A percentile compares a stretch with the other conserved stretches of the same genome.
phyloP scores from a whole-genome alignment of 2,329 filamentous ascomycete genomes.

The Verticillium klebahnii region DNA sequence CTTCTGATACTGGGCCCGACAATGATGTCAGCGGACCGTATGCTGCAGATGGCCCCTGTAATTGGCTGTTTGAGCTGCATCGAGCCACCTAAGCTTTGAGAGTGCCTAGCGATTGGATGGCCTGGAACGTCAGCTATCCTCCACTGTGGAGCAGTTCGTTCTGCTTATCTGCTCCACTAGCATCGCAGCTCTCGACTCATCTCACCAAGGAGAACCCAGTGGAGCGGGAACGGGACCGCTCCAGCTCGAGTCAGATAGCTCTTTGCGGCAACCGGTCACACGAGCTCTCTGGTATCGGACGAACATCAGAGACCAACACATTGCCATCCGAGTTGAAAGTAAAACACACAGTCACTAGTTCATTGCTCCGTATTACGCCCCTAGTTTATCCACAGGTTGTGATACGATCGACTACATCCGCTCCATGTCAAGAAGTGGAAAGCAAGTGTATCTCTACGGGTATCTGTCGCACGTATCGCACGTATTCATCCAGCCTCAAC shows the following conservation, averaged over 20 bases:
- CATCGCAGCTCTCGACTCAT: background rate
- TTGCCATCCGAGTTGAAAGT: too few relatives aligned
- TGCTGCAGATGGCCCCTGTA: background rate
- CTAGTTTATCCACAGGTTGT: background rate
- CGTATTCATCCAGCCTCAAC: background rate
- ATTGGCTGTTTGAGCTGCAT: background rate
- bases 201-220: background rate
- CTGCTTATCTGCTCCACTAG: background rate
- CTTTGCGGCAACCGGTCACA: background rate
- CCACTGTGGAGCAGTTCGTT: background rate
- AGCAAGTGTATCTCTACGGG: background rate
- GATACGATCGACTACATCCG: background rate
- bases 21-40: slow-evolving; percentile 1
- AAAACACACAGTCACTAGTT: too few relatives aligned
- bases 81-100: background rate
- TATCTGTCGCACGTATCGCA: background rate
- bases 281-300: background rate
- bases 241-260: background rate
- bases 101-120: background rate
- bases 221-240: background rate
- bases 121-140: background rate
- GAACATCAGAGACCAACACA: too few relatives aligned
- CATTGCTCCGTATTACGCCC: background rate
- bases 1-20: background rate
- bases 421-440: too few relatives aligned